Base-by-base conservation (phyloP, 352 stramenopile species). In the Plasmopara halstedii region DNA sequence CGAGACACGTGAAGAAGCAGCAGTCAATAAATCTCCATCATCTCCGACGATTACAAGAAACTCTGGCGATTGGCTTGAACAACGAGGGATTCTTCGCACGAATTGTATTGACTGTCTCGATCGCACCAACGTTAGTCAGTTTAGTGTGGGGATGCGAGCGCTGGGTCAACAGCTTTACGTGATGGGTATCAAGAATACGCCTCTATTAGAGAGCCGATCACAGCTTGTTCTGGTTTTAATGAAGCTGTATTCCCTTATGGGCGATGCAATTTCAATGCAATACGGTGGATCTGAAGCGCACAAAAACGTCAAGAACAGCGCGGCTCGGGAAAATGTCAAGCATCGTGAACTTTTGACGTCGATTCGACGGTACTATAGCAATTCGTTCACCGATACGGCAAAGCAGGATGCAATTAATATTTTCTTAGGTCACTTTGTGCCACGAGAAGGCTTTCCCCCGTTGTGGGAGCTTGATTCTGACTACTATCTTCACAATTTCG, bases 371-470 rank as follows among this genome's bases (percentile, higher is more conserved):
- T 99, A 99, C 69, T 99, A 99, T 65, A 98, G 89, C 69, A 99
- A 99, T 58, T 96, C 95, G 15, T 99, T 99, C 62, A 99, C 95
- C 0, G 97, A 99, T 73, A 94, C 87, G 14, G 74, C 96, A 4
- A 98, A 99, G 65, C 95, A 99, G 72, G 96, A 99, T 69, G 93
- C 95, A 11, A 99, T 99, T 70, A 99, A 99, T 61, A 83, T 99
- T 8, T 99, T 99, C 57, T 68, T 99, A 18, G 96, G 96, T 0
- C 94, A 92, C 27, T 95, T 94, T 49, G 64, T 90, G 7, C 88
- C 87, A 17, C 70, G 60, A 21, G 66, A 80, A 42, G 60, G 63
- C 10, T 68, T 79, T 7, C 71, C 77, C 5, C 78, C 80, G 23
- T 55, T 94, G 8, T 94, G 83, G 72, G 80, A 93, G 17, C 59